Conservation (phyloP, 306 rosid genomes). For the Fragaria nilgerrensis region DNA sequence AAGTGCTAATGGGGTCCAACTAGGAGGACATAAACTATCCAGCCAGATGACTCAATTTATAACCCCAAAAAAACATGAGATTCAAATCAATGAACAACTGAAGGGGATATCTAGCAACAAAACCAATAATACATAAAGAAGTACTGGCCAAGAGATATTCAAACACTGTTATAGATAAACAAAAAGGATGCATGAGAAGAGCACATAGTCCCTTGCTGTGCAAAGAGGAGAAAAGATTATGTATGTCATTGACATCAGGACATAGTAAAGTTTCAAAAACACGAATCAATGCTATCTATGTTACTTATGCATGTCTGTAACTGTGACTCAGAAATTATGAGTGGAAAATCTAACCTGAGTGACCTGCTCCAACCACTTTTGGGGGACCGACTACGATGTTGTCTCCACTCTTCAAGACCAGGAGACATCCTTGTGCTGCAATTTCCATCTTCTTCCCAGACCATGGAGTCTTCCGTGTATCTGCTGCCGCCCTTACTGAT, state of each 20-base stretch:
- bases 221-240: neutral
- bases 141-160: neutral
- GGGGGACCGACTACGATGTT: slow-evolving; percentile 62
- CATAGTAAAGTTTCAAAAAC: neutral
- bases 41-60: neutral
- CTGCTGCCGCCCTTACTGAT: slow-evolving; percentile 48
- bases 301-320: neutral
- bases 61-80: neutral
- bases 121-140: neutral
- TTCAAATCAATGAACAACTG: slow-evolving; percentile 8
- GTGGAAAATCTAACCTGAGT: slow-evolving; percentile 45
- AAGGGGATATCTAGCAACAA: neutral
- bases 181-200: neutral
- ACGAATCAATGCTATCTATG: neutral
- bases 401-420: slow-evolving; percentile 69
- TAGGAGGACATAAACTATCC: neutral
- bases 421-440: slow-evolving; percentile 67
- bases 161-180: neutral
- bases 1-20: slow-evolving; percentile 20
- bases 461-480: slow-evolving; percentile 43
- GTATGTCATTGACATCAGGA: neutral
- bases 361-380: slow-evolving; percentile 66
- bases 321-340: neutral
- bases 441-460: slow-evolving; percentile 63
- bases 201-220: neutral